Conservation (phyloP, 306 rosid genomes). For the Prunus kanzakura region DNA sequence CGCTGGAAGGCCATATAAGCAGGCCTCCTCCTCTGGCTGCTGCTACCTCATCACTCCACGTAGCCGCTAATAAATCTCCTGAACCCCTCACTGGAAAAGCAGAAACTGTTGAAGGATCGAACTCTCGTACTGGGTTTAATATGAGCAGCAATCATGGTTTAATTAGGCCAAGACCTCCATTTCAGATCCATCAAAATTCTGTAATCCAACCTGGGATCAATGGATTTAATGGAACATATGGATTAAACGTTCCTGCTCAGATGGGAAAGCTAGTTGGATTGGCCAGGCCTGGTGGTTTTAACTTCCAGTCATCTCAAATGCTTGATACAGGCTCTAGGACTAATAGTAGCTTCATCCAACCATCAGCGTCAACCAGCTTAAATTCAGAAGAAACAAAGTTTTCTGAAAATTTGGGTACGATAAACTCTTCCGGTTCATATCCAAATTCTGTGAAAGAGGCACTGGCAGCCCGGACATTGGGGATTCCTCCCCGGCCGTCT, state of each 20-base stretch:
- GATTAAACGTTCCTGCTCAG: conserved; percentile 37
- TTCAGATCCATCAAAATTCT: conserved; percentile 27
- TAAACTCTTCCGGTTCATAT: conserved; percentile 24
- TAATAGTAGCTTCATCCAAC: conserved; percentile 26
- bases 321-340: conserved; percentile 32
- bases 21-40: conserved; percentile 25
- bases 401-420: conserved; percentile 27
- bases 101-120: conserved; percentile 36
- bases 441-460: conserved; percentile 26
- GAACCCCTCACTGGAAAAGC: conserved; percentile 22
- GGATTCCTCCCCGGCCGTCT: conserved; percentile 26
- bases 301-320: conserved; percentile 35
- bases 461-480: not conserved
- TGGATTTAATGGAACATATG: conserved; percentile 38
- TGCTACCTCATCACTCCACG: conserved; percentile 27
- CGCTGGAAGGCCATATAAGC: conserved; percentile 25
- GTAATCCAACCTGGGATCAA: conserved; percentile 38
- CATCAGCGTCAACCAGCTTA: conserved; percentile 26
- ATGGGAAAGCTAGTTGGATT: conserved; percentile 36
- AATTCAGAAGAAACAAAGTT: conserved; percentile 27
- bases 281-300: conserved; percentile 34
- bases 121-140: conserved; percentile 28
- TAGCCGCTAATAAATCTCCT: conserved; percentile 24
- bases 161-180: conserved; percentile 34
- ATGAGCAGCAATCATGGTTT: conserved; percentile 34